phyloP scores from a whole-genome alignment of 805 yeast genomes.

The Wickerhamomyces strasburgensis region DNA sequence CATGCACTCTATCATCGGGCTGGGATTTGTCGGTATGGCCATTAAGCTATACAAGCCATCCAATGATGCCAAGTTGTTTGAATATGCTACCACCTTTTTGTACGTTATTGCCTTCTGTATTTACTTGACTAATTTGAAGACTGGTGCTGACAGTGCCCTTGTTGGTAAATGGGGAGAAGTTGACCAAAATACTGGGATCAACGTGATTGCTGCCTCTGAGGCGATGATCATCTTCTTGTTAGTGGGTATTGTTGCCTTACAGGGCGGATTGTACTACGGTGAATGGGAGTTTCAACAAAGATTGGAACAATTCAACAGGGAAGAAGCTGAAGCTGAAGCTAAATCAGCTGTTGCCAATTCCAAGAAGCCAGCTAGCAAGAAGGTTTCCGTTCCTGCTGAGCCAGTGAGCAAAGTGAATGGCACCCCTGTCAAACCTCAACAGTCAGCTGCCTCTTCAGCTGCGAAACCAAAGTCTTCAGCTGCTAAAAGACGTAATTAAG shows the following conservation, averaged over 20 bases:
- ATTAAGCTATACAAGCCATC: conserved; percentile 83
- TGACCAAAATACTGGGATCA: conserved; percentile 76
- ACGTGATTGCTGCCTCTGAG: conserved; percentile 87
- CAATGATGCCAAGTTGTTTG: conserved; percentile 81
- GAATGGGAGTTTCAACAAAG: conserved; percentile 48
- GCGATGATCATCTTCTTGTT: conserved; percentile 67
- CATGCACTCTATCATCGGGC: conserved; percentile 52
- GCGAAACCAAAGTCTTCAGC: conserved; percentile 3
- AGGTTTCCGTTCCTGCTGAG: conserved; percentile 2
- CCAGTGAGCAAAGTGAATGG: conserved; percentile 1
- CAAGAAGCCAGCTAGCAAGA: conserved; percentile 4
- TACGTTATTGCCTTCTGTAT: conserved; percentile 69
- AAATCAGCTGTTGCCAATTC: conserved; percentile 8
- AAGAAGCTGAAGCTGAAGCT: conserved; percentile 25
- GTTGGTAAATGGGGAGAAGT: conserved; percentile 93
- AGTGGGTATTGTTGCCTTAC: conserved; percentile 77
- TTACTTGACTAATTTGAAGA: conserved; percentile 79
- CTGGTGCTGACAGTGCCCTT: conserved; percentile 67
- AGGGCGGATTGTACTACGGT: conserved; percentile 87
- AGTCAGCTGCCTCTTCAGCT: neutral
- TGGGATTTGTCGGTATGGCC: conserved; percentile 71
- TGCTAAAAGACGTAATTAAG: neutral
- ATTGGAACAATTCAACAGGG: conserved; percentile 28
- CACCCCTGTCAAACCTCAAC: neutral
- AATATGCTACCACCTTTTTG: conserved; percentile 79